Percentiles rank a stretch among this genome's conserved stretches.
Evolutionary conservation across 768 basidiomycete genomes (phyloP).

Genomic region (Clitopilus passeckerianus): DNA sequence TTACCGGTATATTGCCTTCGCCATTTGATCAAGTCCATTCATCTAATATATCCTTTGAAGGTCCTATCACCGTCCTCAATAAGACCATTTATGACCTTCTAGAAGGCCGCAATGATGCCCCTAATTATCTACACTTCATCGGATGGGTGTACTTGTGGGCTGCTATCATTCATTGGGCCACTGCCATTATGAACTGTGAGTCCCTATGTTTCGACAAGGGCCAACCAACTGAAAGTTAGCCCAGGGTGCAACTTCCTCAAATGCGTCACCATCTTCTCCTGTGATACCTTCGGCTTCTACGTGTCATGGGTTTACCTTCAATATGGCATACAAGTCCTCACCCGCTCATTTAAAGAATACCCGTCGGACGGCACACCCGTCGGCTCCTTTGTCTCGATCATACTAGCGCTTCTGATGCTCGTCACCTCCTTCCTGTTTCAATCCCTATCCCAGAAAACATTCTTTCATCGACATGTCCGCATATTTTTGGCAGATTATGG

Average conservation of each 20-base stretch:
- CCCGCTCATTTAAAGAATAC: conserved; percentile 52
- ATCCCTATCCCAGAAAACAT: conserved; percentile 51
- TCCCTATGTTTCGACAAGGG: background rate
- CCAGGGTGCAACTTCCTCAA: conserved; percentile 78
- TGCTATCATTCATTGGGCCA: conserved; percentile 81
- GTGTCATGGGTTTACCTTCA: conserved; percentile 89
- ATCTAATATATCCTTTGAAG: conserved; percentile 22
- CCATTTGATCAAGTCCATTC: background rate
- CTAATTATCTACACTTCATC: conserved; percentile 79
- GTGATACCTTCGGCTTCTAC: conserved; percentile 92
- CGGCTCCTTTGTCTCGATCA: conserved; percentile 58
- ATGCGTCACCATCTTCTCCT: conserved; percentile 87
- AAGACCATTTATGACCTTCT: conserved; percentile 84
- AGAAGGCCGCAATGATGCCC: conserved; percentile 49
- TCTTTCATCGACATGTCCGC: conserved; percentile 72
- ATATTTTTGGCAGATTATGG: conserved; percentile 84
- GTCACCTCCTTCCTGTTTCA: conserved; percentile 72
- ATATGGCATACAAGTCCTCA: conserved; percentile 83
- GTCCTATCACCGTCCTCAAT: conserved; percentile 91
- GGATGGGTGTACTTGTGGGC: conserved; percentile 94
- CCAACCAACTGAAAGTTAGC: no score
- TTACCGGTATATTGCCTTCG: conserved; percentile 54
- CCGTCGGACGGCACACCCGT: conserved; percentile 22
- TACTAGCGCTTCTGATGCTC: conserved; percentile 76
- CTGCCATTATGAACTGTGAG: conserved; percentile 73